A percentile compares a stretch with the other conserved stretches of the same genome.
These are phyloP conservation scores for Globisporangium recalcitrans DNA, from an alignment of 352 stramenopile species.

Conservation along the genomic window DNA sequence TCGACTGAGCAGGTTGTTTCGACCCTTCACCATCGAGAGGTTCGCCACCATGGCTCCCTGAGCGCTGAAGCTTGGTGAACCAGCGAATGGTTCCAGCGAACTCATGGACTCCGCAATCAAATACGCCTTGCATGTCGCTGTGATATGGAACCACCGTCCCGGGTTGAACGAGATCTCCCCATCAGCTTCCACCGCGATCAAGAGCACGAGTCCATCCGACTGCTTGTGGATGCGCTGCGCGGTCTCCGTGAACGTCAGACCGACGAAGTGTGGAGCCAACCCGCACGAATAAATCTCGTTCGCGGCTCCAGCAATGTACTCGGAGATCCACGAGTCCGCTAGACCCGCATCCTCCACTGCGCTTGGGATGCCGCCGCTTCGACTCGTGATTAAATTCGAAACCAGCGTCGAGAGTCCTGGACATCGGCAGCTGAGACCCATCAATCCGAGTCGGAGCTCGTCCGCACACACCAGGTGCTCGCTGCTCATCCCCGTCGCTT, in stretches of 20 bases:
- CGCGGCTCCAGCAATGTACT: slow-evolving; percentile 71
- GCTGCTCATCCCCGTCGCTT: slow-evolving; percentile 61
- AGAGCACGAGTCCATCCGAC: slow-evolving; percentile 63
- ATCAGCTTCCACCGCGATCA: slow-evolving; percentile 70
- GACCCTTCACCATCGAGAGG: slow-evolving; percentile 27
- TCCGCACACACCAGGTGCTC: slow-evolving; percentile 80
- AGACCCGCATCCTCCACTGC: slow-evolving; percentile 2
- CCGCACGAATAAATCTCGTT: slow-evolving; percentile 82
- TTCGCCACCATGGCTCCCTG: slow-evolving; percentile 25
- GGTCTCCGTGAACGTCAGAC: slow-evolving; percentile 72
- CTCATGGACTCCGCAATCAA: slow-evolving; percentile 71
- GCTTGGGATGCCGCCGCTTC: slow-evolving; percentile 37
- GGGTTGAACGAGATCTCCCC: slow-evolving; percentile 73
- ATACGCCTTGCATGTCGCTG: slow-evolving; percentile 52
- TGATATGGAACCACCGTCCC: slow-evolving; percentile 52
- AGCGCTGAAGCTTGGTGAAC: slow-evolving; percentile 16
- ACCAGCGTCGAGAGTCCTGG: slow-evolving; percentile 77
- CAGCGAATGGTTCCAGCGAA: slow-evolving; percentile 42
- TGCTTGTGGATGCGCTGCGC: slow-evolving; percentile 62
- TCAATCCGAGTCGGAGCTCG: slow-evolving; percentile 73
- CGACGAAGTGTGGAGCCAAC: slow-evolving; percentile 49
- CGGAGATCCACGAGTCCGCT: slow-evolving; percentile 40
- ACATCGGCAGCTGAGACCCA: slow-evolving; percentile 82
- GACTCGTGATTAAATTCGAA: slow-evolving; percentile 80
- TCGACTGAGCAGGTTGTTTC: slow-evolving; percentile 38